A percentile compares a stretch with the other conserved stretches of the same genome.
phyloP scores from a whole-genome alignment of 495 filamentous ascomycete genomes.

The Podospora comata region DNA sequence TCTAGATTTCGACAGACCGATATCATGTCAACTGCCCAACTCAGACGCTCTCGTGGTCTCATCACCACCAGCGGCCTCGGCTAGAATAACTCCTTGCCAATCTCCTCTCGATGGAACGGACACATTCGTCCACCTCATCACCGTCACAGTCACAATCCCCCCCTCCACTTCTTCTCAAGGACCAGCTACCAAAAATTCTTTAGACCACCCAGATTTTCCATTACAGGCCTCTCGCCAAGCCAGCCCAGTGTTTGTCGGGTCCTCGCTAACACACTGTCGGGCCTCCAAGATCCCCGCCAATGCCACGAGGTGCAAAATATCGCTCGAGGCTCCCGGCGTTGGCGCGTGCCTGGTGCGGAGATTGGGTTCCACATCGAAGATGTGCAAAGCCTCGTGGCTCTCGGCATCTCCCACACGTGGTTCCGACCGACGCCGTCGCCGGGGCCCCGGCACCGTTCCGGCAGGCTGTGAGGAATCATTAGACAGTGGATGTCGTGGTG shows the following conservation, averaged over 20 bases:
- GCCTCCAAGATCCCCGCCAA: neutral
- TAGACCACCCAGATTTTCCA: neutral
- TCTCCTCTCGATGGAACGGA: neutral
- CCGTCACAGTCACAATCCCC: neutral
- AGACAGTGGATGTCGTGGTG: neutral
- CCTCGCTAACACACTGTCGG: conserved; percentile 10
- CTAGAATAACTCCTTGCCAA: neutral
- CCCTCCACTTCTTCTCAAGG: neutral
- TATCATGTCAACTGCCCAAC: neutral
- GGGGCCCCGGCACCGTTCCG: neutral
- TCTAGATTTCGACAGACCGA: neutral
- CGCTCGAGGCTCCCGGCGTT: neutral
- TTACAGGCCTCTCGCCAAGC: conserved; percentile 4
- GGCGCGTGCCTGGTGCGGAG: neutral
- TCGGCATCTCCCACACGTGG: neutral
- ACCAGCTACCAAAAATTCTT: neutral
- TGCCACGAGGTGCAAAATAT: neutral
- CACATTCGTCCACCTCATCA: neutral
- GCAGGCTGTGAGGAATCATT: neutral
- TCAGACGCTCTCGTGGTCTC: neutral
- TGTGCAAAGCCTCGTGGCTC: neutral
- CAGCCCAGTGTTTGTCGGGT: neutral
- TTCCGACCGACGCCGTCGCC: neutral
- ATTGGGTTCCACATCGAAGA: neutral
- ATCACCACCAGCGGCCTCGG: neutral